Percentiles rank a stretch among this genome's conserved stretches.
Evolutionary conservation across 345 rosid genomes (phyloP).

Genomic region (Alliaria petiolata): DNA sequence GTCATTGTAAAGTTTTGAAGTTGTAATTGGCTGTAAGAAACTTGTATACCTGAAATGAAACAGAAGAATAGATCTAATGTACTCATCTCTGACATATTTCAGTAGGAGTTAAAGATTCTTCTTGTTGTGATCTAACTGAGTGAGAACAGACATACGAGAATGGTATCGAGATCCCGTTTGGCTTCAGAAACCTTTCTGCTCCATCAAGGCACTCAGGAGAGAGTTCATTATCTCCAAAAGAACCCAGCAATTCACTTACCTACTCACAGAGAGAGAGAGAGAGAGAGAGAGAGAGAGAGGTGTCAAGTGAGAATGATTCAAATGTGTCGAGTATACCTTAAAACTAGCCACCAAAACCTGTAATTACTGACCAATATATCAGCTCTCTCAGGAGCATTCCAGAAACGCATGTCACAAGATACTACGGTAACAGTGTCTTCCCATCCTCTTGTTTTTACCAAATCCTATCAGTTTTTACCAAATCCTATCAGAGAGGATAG

Average conservation of each 20-base stretch:
- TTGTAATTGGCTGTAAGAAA: not conserved
- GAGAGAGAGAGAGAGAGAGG: no score
- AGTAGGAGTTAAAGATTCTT: not conserved
- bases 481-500: no score
- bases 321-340: not conserved
- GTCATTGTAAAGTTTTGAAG: not conserved
- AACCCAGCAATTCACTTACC: not conserved
- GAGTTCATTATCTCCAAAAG: not conserved
- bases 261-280: not conserved
- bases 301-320: not conserved
- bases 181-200: not conserved
- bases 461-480: no score
- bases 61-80: not conserved
- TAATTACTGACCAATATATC: conserved; percentile 66
- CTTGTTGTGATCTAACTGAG: not conserved
- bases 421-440: conserved; percentile 68
- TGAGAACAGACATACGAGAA: not conserved
- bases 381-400: conserved; percentile 92
- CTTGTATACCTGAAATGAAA: not conserved
- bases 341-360: not conserved
- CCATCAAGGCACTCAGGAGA: not conserved
- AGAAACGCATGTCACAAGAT: conserved; percentile 86
- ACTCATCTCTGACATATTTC: not conserved
- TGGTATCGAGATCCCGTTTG: not conserved
- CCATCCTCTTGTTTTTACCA: conserved; percentile 46